Percentiles rank a stretch among this genome's conserved stretches.
These are phyloP conservation scores for Erigeron canadensis DNA, from an alignment of 129 eudicot species.

Conservation along the genomic window DNA sequence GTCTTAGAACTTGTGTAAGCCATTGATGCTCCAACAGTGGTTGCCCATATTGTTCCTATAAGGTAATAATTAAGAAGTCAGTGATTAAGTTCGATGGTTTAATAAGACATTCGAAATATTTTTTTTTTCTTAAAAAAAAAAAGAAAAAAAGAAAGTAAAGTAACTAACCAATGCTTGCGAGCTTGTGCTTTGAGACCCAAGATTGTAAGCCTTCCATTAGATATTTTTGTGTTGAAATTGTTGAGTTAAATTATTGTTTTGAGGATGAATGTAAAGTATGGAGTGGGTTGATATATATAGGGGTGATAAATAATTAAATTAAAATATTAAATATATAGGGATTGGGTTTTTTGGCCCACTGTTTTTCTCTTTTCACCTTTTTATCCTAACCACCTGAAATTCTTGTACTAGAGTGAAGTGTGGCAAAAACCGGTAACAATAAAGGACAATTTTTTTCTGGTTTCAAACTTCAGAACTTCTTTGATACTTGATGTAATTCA, in stretches of 20 bases:
- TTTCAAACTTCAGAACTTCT: neutral
- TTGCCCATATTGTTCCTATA: slow-evolving; percentile 61
- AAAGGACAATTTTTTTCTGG: neutral
- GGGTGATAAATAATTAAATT: neutral
- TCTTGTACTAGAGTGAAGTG: neutral
- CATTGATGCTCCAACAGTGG: slow-evolving; percentile 75
- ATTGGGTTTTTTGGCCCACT: slow-evolving; percentile 24
- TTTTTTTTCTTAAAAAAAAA: neutral
- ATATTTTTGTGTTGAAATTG: neutral
- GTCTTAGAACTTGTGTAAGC: slow-evolving; percentile 51
- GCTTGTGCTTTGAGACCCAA: slow-evolving; percentile 92
- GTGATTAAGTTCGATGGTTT: neutral
- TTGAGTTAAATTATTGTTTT: neutral
- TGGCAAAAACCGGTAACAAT: slow-evolving; percentile 17
- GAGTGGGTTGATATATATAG: slow-evolving; percentile 18
- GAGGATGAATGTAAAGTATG: slow-evolving; percentile 27
- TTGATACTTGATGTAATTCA: neutral
- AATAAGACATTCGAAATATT: neutral
- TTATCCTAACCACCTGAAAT: neutral
- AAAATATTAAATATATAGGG: neutral
- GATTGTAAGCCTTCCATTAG: slow-evolving; percentile 67
- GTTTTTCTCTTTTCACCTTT: slow-evolving; percentile 22
- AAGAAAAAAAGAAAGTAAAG: neutral
- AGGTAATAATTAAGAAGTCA: neutral
- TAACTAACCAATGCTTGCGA: slow-evolving; percentile 73